phyloP scores from a whole-genome alignment of 2,329 filamentous ascomycete genomes.

The Diplodia intermedia region DNA sequence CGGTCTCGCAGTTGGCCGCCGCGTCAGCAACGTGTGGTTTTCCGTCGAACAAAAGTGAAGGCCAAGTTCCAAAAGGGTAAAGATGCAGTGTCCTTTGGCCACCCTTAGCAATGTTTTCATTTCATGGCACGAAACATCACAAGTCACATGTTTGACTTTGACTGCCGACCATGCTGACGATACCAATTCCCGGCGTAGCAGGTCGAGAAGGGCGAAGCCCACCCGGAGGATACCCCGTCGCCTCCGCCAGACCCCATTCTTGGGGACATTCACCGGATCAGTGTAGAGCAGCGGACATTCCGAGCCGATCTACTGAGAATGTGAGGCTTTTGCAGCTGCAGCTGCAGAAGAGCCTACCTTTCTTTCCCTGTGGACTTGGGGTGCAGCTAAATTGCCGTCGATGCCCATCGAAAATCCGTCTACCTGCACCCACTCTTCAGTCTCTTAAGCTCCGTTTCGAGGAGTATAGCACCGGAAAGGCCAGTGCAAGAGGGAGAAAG shows the following conservation, averaged over 20 bases:
- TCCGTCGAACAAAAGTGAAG: neutral
- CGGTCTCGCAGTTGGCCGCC: neutral
- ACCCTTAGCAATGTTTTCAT: neutral
- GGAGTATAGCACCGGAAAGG: neutral
- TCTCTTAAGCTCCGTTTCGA: neutral
- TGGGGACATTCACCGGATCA: neutral
- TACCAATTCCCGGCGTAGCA: neutral
- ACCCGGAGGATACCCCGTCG: neutral
- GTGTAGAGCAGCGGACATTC: conserved; percentile 13
- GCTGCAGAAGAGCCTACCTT: neutral
- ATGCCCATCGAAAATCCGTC: neutral
- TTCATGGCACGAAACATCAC: neutral
- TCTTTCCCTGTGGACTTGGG: conserved; percentile 1
- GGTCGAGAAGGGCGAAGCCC: neutral
- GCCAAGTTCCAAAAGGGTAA: neutral
- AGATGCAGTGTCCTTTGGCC: neutral
- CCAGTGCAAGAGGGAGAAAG: conserved; percentile 9
- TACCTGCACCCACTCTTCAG: neutral
- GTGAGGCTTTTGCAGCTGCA: conserved; percentile 16
- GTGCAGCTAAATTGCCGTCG: conserved; percentile 25
- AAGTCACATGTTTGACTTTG: neutral
- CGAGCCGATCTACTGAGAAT: conserved; percentile 14
- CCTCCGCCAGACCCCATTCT: neutral
- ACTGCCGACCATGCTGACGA: neutral
- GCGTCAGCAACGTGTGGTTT: neutral